Evolutionary conservation across 2,329 filamentous ascomycete species (phyloP).

Genomic region (Grosmannia serpens): DNA sequence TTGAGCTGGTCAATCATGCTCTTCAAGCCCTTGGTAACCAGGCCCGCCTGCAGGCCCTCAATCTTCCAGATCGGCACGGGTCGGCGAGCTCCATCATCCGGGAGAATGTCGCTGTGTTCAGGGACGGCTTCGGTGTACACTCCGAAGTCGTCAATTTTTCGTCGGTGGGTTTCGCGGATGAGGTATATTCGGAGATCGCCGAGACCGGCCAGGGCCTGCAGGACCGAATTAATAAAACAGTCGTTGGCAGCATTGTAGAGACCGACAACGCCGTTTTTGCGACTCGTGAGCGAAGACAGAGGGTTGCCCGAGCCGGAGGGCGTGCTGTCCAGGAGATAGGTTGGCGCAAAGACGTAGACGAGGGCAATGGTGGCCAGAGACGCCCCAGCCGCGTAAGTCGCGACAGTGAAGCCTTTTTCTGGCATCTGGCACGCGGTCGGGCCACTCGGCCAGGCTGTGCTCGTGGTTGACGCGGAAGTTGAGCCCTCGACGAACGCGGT

Average conservation of each 20-base stretch:
- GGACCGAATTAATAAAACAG: constrained; percentile 91
- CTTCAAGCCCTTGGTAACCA: constrained; percentile 80
- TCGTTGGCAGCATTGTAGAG: constrained; percentile 87
- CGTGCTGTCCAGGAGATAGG: constrained; percentile 84
- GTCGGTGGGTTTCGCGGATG: constrained; percentile 79
- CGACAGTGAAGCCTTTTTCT: constrained; percentile 71
- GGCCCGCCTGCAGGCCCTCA: constrained; percentile 61
- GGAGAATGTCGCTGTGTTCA: constrained; percentile 16
- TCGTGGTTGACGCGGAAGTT: background rate
- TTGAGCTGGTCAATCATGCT: constrained; percentile 87
- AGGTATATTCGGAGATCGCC: constrained; percentile 83
- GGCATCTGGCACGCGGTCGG: constrained; percentile 44
- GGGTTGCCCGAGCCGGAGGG: constrained; percentile 33
- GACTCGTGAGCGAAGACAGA: constrained; percentile 21
- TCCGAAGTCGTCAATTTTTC: constrained; percentile 64
- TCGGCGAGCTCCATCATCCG: constrained; percentile 4
- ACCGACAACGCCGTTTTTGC: constrained; percentile 82
- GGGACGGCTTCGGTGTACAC: constrained; percentile 58
- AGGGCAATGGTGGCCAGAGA: constrained; percentile 90
- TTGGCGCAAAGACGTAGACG: constrained; percentile 96
- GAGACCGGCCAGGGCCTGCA: constrained; percentile 85
- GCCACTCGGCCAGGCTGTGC: background rate
- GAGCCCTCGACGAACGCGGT: background rate
- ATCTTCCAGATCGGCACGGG: constrained; percentile 47
- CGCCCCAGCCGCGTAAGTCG: constrained; percentile 88